These are phyloP conservation scores for Lonicera japonica DNA, from an alignment of 129 eudicot species.

Conservation along the genomic window DNA sequence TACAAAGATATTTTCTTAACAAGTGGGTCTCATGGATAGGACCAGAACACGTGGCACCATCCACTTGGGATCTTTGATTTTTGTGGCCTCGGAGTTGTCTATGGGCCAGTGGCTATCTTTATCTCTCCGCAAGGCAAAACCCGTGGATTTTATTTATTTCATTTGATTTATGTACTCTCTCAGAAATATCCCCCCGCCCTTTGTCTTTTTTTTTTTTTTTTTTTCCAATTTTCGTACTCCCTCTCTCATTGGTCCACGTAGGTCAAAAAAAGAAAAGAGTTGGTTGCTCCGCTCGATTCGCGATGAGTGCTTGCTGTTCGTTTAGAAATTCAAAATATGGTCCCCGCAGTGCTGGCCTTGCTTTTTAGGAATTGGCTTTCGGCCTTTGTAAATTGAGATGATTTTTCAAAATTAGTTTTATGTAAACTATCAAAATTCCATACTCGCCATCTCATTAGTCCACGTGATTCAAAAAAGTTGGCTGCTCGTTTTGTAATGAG, in stretches of 20 bases:
- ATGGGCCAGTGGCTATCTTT: background rate
- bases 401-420: too few relatives aligned
- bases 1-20: conserved; percentile 12
- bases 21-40: conserved; percentile 19
- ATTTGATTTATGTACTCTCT: background rate
- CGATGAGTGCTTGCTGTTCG: too few relatives aligned
- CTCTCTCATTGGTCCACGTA: background rate
- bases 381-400: too few relatives aligned
- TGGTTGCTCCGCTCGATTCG: background rate
- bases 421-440: too few relatives aligned
- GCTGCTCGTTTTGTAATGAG: background rate
- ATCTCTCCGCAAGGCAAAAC: background rate
- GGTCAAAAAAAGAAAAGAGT: background rate
- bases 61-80: conserved; percentile 9
- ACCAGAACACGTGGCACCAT: conserved; percentile 28
- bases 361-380: too few relatives aligned
- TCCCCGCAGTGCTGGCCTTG: too few relatives aligned
- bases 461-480: too few relatives aligned
- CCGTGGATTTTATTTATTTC: background rate
- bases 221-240: background rate
- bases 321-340: too few relatives aligned
- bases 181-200: too few relatives aligned
- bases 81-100: conserved; percentile 27
- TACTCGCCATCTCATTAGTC: too few relatives aligned
- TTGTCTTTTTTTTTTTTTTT: too few relatives aligned